Percentiles rank a stretch among this genome's conserved stretches.
These are phyloP conservation scores for Amoebophrya sp. DNA, from an alignment of 169 alveolate species.

Conservation along the genomic window DNA sequence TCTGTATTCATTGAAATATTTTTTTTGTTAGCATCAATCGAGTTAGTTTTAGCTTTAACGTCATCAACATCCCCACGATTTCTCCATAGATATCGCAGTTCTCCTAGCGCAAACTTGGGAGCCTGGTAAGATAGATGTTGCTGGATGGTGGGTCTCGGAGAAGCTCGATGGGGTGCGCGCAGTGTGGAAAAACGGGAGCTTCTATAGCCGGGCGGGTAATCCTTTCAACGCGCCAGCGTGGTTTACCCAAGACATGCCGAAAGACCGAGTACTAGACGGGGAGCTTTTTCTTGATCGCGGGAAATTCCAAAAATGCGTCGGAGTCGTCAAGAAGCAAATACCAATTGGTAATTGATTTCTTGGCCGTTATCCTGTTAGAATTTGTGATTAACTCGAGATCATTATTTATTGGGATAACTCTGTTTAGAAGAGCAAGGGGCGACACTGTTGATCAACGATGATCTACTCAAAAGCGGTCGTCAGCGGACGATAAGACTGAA, in stretches of 20 bases:
- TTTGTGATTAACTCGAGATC: too few species aligned
- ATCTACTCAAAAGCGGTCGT: too few species aligned
- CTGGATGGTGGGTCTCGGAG: not conserved
- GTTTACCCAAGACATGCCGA: not conserved
- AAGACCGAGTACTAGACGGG: not conserved
- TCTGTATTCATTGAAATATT: too few species aligned
- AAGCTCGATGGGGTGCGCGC: constrained; percentile 13
- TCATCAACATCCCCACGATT: too few species aligned
- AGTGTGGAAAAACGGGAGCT: not conserved
- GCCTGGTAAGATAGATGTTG: not conserved
- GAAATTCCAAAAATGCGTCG: not conserved
- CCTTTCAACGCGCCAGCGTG: not conserved
- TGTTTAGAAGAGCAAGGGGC: too few species aligned
- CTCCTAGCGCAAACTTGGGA: not conserved
- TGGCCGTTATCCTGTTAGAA: too few species aligned
- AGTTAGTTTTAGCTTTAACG: too few species aligned
- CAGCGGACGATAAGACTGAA: too few species aligned
- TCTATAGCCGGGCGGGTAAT: not conserved
- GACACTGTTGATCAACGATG: too few species aligned
- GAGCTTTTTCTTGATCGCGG: not conserved
- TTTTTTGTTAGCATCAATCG: too few species aligned
- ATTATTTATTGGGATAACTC: too few species aligned
- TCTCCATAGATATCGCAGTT: not conserved
- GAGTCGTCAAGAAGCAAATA: not conserved
- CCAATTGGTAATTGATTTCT: too few species aligned